Evolutionary conservation across 2,329 filamentous ascomycete genomes (phyloP), one percentile per base, ranked within the genome.

Genomic region (Thielaviopsis ethacetica): DNA sequence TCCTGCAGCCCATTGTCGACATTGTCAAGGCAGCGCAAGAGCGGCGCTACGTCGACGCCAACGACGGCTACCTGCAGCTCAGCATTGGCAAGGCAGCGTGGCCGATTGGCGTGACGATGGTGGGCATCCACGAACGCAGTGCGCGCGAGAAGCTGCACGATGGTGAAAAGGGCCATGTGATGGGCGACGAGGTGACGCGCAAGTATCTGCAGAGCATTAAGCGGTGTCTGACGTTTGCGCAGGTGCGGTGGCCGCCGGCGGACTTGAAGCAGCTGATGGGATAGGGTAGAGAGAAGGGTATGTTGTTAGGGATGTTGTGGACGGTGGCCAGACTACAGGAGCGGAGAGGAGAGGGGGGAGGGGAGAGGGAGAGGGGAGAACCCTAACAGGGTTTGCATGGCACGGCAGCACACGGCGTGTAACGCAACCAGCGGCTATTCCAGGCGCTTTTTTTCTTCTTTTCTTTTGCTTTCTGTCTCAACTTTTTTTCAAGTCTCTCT

Each of bases 51-150:
- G 91, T 98, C 53, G 88, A 96, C 71, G 93, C 93, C 38, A 97
- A 97, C 68, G 88, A 98, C 69, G 91, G 89, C 0, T 98, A 98
- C 70, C 75, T 98, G 62, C 80, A 88, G 57, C 76, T 98, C 58
- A 95, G 88, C 69, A 98, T 98, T 67, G 90, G 90, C 63, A 95
- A 95, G 74, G 91, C 90, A 65, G 93, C 93, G 17, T 98, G 93
- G 93, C 93, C 93, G 24, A 98, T 98, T 67, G 93, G 93, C 72
- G 93, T 98, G 47, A 98, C 93, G 70, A 98, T 97, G 93, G 93
- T 98, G 67, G 93, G 93, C 76, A 98, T 98, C 66, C 93, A 98
- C 80, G 93, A 97, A 76, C 83, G 93, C 68, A 93, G 86, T 64
- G 91, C 93, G 21, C 82, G 93, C 63, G 93, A 98, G 73, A 98